Percentiles rank a stretch among this genome's conserved stretches.
phyloP scores from a whole-genome alignment of 352 stramenopile genomes.

The Phytophthora pinifolia region DNA sequence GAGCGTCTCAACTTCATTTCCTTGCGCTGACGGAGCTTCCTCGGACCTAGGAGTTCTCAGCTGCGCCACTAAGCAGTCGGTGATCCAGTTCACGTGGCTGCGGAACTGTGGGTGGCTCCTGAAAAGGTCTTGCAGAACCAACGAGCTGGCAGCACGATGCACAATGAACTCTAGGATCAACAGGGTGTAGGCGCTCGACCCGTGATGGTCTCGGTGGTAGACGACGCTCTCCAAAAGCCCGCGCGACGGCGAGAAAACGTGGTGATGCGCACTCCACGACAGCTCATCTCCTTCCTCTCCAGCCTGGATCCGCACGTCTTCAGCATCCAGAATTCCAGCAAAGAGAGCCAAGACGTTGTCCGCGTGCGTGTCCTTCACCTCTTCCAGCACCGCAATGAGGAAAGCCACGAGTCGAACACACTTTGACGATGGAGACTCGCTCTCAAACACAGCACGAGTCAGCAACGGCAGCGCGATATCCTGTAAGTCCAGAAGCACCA shows the following conservation, averaged over 20 bases:
- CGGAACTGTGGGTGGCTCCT: slow-evolving; percentile 29
- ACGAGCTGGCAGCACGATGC: slow-evolving; percentile 26
- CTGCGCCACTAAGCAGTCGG: slow-evolving; percentile 38
- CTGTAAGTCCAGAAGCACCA: slow-evolving; percentile 41
- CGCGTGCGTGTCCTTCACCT: slow-evolving; percentile 53
- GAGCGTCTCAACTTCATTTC: slow-evolving; percentile 10
- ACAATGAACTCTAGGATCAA: slow-evolving; percentile 57
- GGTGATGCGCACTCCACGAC: slow-evolving; percentile 36
- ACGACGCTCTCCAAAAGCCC: slow-evolving; percentile 57
- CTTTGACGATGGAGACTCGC: slow-evolving; percentile 18
- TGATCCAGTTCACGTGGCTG: slow-evolving; percentile 47
- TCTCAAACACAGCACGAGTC: slow-evolving; percentile 22
- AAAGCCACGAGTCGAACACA: slow-evolving; percentile 52
- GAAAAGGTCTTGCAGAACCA: slow-evolving; percentile 44
- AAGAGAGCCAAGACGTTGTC: slow-evolving; percentile 50
- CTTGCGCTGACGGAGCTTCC: neutral
- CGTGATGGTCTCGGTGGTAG: slow-evolving; percentile 63
- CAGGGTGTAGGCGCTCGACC: slow-evolving; percentile 48
- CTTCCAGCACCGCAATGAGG: slow-evolving; percentile 62
- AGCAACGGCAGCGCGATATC: slow-evolving; percentile 22
- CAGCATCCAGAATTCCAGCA: slow-evolving; percentile 36
- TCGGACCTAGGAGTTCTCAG: neutral
- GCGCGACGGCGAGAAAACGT: slow-evolving; percentile 55
- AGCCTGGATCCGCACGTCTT: slow-evolving; percentile 9
- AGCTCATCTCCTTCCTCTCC: neutral